Percentiles rank a stretch among this genome's conserved stretches.
phyloP scores from a whole-genome alignment of 352 stramenopile species.

The Globisporangium iwayamae region DNA sequence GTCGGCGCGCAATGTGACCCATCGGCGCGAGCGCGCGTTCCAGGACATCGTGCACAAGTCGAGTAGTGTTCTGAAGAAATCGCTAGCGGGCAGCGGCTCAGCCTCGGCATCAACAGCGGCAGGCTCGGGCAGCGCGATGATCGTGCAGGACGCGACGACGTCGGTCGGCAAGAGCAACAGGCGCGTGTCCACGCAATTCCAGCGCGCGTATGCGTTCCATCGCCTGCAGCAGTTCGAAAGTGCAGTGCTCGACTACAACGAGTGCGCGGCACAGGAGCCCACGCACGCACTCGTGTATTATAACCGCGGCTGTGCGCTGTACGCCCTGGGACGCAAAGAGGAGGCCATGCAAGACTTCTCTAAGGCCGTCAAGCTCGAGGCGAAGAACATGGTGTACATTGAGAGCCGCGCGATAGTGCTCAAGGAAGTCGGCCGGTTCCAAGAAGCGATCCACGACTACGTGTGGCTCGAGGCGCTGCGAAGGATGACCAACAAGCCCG shows the following conservation, averaged over 20 bases:
- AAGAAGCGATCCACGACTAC: slow-evolving; percentile 73
- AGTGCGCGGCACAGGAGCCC: slow-evolving; percentile 40
- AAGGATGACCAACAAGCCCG: slow-evolving; percentile 10
- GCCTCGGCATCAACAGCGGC: not conserved
- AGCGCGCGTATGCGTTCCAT: slow-evolving; percentile 60
- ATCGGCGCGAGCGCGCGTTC: slow-evolving; percentile 32
- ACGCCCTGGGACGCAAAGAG: slow-evolving; percentile 36
- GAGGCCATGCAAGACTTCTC: slow-evolving; percentile 52
- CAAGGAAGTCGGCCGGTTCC: slow-evolving; percentile 59
- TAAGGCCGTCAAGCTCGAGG: slow-evolving; percentile 62
- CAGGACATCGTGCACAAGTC: slow-evolving; percentile 32
- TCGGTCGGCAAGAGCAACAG: slow-evolving; percentile 25
- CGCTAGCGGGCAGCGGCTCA: slow-evolving; percentile 8
- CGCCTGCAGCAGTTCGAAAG: slow-evolving; percentile 40
- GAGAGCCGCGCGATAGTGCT: slow-evolving; percentile 59
- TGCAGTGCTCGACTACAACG: slow-evolving; percentile 53
- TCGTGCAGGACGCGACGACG: not conserved
- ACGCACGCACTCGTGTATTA: slow-evolving; percentile 41
- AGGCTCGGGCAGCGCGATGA: slow-evolving; percentile 1
- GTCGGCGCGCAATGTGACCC: slow-evolving; percentile 40
- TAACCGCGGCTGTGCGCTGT: slow-evolving; percentile 62
- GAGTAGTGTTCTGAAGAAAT: slow-evolving; percentile 40
- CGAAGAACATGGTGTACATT: slow-evolving; percentile 56
- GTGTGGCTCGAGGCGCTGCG: slow-evolving; percentile 53
- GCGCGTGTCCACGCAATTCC: slow-evolving; percentile 36